Evolutionary conservation across 2,329 filamentous ascomycete genomes (phyloP), one percentile per base, ranked within the genome.

Genomic region (Cladosporium austrohemisphaericum): DNA sequence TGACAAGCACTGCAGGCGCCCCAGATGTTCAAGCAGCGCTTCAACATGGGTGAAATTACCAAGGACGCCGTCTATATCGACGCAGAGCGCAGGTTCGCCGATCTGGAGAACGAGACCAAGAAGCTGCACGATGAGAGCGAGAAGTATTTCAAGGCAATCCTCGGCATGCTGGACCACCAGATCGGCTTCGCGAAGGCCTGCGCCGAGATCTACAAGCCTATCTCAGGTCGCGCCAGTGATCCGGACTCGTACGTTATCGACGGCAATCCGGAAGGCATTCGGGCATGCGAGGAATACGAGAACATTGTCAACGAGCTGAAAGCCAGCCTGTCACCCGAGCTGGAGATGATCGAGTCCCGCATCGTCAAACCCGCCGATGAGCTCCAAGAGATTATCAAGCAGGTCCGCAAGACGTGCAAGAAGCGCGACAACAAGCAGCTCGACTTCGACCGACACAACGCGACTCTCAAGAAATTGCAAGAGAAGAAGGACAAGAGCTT

Each of bases 391-490:
- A 88, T 98, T 55, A 88, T 98, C 76, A 97, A 97, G 71, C 83
- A 88, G 37, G 94, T 97, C 65, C 86, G 89, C 56, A 98, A 98
- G 72, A 83, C 86, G 16, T 82, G 85, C 9, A 68, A 81, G 55
- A 98, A 98, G 77, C 87, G 93, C 63, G 88, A 97, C 64, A 93
- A 97, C 77, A 98, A 98, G 74, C 88, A 95, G 69, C 78, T 98
- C 51, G 93, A 98, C 71, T 96, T 91, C 68, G 93, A 98, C 67
- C 85, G 92, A 53, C 90, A 90, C 70, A 83, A 85, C 44, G 76
- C 84, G 32, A 77, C 84, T 0, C 76, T 95, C 57, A 98, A 97
- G 76, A 97, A 96, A 74, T 75, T 97, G 33, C 86, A 96, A 67
- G 93, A 97, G 53, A 98, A 98, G 74, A 96, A 96, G 71, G 93